These are phyloP conservation scores for Microdochium trichocladiopsis DNA, from an alignment of 2,329 filamentous ascomycete species.

Conservation along the genomic window DNA sequence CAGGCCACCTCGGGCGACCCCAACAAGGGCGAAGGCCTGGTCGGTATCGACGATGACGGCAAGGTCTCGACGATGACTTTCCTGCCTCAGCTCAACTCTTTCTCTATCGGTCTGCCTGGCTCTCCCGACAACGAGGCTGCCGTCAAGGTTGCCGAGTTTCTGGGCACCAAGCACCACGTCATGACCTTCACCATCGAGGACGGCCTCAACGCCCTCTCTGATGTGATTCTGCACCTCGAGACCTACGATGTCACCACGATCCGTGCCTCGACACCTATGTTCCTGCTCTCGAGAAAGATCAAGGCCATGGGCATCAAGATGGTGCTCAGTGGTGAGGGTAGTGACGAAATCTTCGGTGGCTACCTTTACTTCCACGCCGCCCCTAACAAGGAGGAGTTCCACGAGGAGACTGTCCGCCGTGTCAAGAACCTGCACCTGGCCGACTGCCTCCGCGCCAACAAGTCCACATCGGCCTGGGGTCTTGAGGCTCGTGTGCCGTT, in stretches of 20 bases:
- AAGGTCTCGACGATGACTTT: constrained; percentile 84
- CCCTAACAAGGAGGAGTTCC: constrained; percentile 85
- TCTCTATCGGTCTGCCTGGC: constrained; percentile 92
- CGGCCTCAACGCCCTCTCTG: constrained; percentile 89
- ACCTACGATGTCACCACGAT: constrained; percentile 98
- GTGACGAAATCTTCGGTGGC: constrained; percentile 96
- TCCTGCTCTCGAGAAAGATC: constrained; percentile 94
- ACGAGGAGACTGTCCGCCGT: constrained; percentile 87
- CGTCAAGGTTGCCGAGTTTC: constrained; percentile 87
- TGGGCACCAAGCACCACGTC: constrained; percentile 95
- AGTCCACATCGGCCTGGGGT: constrained; percentile 97
- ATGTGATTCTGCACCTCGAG: constrained; percentile 97
- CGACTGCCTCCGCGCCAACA: constrained; percentile 98
- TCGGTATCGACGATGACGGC: constrained; percentile 91
- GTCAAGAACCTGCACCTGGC: constrained; percentile 94
- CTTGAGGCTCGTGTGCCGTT: constrained; percentile 97
- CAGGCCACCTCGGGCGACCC: constrained; percentile 37
- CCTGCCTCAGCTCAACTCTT: constrained; percentile 93
- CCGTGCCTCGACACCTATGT: constrained; percentile 97
- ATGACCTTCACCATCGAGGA: constrained; percentile 99
- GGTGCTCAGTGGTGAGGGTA: constrained; percentile 94
- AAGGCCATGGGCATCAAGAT: constrained; percentile 99
- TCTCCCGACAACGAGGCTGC: constrained; percentile 91
- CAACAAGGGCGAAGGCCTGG: constrained; percentile 63
- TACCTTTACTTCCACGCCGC: constrained; percentile 98